A percentile compares a stretch with the other conserved stretches of the same genome.
phyloP scores from a whole-genome alignment of 306 rosid species.

The Lagenaria siceraria region DNA sequence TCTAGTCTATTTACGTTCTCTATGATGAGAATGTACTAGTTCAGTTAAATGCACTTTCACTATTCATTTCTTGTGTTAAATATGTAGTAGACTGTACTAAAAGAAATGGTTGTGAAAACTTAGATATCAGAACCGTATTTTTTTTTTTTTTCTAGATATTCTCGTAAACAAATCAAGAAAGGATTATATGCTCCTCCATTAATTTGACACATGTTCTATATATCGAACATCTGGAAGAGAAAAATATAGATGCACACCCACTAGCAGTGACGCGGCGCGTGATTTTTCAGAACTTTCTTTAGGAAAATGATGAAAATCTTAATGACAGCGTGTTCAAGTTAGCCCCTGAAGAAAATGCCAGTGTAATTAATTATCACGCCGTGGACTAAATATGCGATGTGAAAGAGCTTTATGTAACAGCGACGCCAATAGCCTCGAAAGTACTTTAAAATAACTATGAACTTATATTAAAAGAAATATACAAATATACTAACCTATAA shows the following conservation, averaged over 20 bases:
- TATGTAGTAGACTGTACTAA: background rate
- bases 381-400: background rate
- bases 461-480: background rate
- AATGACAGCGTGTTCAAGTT: background rate
- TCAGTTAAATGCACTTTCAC: background rate
- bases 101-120: background rate
- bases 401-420: background rate
- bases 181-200: constrained; percentile 1
- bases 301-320: background rate
- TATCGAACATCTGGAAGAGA: background rate
- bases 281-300: background rate
- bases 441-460: background rate
- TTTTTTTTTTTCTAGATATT: background rate
- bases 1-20: background rate
- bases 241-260: background rate
- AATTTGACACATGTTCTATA: background rate
- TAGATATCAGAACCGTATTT: background rate
- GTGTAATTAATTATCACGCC: background rate
- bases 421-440: background rate
- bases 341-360: constrained; percentile 1
- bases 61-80: background rate
- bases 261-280: background rate
- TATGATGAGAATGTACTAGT: background rate
- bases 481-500: background rate
- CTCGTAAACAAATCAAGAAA: background rate